Evolutionary conservation across 2,329 filamentous ascomycete species (phyloP).

Genomic region (Aaosphaeria arxii): DNA sequence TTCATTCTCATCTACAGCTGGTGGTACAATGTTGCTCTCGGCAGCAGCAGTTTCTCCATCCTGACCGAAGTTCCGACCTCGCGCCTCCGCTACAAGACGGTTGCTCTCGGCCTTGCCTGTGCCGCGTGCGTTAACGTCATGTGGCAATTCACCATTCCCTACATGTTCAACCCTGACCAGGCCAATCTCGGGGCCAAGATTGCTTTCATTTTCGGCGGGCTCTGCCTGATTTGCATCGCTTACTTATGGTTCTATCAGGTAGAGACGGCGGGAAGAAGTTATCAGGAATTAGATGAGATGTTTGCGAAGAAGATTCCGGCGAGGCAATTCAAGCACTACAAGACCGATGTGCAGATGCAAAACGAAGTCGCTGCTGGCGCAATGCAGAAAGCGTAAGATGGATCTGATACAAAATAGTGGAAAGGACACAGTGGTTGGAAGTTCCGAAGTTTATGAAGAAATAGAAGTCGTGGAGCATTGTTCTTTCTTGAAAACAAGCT

Average conservation of each 20-base stretch:
- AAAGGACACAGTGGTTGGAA: too few relatives aligned
- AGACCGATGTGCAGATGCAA: not conserved
- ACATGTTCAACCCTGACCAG: constrained; percentile 7
- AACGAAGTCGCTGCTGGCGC: not conserved
- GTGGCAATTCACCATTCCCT: constrained; percentile 16
- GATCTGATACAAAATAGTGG: too few relatives aligned
- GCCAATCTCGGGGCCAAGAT: constrained; percentile 6
- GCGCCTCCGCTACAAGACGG: constrained; percentile 73
- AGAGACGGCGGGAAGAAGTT: constrained; percentile 72
- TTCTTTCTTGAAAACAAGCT: too few relatives aligned
- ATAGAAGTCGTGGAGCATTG: too few relatives aligned
- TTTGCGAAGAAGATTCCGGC: constrained; percentile 56
- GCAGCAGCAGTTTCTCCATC: constrained; percentile 82
- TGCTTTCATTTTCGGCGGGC: constrained; percentile 5
- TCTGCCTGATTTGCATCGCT: constrained; percentile 33
- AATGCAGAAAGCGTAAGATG: not conserved
- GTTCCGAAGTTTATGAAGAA: too few relatives aligned
- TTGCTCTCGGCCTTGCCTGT: constrained; percentile 36
- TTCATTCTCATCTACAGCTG: constrained; percentile 45
- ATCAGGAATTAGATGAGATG: constrained; percentile 76
- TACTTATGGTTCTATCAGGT: constrained; percentile 76
- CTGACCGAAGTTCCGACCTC: constrained; percentile 78
- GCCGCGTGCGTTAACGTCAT: constrained; percentile 26
- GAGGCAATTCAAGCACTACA: constrained; percentile 8
- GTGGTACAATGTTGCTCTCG: constrained; percentile 79